Evolutionary conservation across 139 green algal genomes (phyloP), one percentile per base, ranked within the genome.

Genomic region (Chlamydomonas sp.): DNA sequence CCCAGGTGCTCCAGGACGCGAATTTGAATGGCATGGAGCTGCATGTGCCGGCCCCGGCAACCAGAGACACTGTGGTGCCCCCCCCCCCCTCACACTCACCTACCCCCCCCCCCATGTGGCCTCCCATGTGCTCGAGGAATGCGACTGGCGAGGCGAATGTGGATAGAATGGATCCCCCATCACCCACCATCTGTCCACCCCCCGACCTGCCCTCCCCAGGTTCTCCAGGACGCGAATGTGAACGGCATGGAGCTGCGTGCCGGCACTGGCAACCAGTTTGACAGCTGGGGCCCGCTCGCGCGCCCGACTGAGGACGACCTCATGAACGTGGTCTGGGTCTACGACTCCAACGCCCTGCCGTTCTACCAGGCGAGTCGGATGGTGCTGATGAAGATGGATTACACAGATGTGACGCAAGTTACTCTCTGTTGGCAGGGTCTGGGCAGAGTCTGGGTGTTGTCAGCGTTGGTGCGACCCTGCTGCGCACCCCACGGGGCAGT

Each of bases 161-260:
- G 16, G 10, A n/a, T 10, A 54, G 13, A 16, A 54, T 16, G 43
- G 43, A 13, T 16, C 10, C 43, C 13, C 43, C 43, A 54, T 54
- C 13, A 13, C 16, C 43, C 10, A 13, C 43, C 43, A n/a, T 10
- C 43, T 10, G 16, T 16, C 13, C 43, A 54, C 16, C 13, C 58
- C 5, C 58, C 37, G 20, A 5, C 60, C 20, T 29, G 34, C 5
- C 3, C 22, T 16, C n/a, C n/a, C n/a, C n/a, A n/a, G n/a, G n/a
- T 33, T 16, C 38, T 71, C 24, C 78, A 90, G 80, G 86, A 85
- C 1, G 81, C 70, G 1, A 94, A 94, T 70, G 75, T 85, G 26
- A 84, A 93, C 67, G 67, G 70, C n/a, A 95, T 96, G 90, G 64
- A 89, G 66, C 81, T 96, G 61, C 58, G 81, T 26, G 76, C 76